Base-by-base conservation (phyloP, 768 basidiomycete genomes). In the Boletus rubropictus region DNA sequence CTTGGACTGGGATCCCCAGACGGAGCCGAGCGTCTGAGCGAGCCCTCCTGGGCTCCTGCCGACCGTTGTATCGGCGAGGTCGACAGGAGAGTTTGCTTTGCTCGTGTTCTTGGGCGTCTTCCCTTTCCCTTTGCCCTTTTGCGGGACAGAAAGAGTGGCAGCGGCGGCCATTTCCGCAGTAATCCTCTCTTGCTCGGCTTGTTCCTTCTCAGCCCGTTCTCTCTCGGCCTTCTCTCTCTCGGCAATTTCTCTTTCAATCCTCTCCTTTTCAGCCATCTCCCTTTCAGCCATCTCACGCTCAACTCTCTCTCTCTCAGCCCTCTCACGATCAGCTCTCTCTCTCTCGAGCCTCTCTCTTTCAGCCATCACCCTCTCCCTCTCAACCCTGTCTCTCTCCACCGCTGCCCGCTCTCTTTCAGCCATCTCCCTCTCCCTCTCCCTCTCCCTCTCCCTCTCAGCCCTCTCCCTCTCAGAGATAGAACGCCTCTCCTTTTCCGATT, bases 1-100 rank as follows among this genome's bases (percentile, higher is more conserved):
- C 50, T 59, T 60, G 51, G 57, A 59, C 36, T 61, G 57, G 4
- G 66, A 53, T 24, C 79, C 80, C 77, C 80, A 80, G 5, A 78
- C 67, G 0, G 77, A 69, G 18, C 58, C 70, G 36, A 79, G 70
- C 5, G 72, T 56, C 2, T 79, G 68, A 1, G 58, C 72, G 18
- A 79, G 68, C 43, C 62, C 67, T 10, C 65, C 63, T 11, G 70
- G 59, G 29, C 67, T 67, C 39, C 69, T 69, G 24, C 70, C 68
- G 20, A 69, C 69, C 17, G 67, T 58, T 14, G 67, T 53, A 62
- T 73, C 55, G 56, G 63, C 58, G 52, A 62, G 44, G 52, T 70
- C 64, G 58, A 73, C 50, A 24, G 65, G 61, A 15, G 62, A 59
- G 39, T 3, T 56, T 4, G 40, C 51, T 46, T 63, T 61, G 49